Conservation (phyloP, 331 rosid species). For the Stylosanthes scabra region DNA sequence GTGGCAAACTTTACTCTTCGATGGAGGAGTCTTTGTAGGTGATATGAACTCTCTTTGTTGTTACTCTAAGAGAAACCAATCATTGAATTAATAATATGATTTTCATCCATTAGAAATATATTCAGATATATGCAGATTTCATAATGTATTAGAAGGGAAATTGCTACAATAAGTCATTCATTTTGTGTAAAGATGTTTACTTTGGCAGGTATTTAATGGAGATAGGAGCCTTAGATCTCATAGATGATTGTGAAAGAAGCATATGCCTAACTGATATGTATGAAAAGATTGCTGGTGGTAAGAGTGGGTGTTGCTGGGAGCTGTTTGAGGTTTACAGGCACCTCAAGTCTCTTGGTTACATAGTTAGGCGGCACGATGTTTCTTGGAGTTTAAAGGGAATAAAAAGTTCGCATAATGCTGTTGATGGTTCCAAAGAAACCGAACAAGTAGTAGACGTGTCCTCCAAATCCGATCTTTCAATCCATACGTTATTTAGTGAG, state of each 20-base stretch:
- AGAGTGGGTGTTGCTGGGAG: slow-evolving; percentile 65
- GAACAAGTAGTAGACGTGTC: slow-evolving; percentile 39
- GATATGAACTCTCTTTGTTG: slow-evolving; percentile 19
- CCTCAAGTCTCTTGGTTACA: slow-evolving; percentile 85
- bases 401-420: slow-evolving; percentile 34
- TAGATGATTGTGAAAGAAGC: slow-evolving; percentile 51
- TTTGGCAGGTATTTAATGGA: slow-evolving; percentile 77
- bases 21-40: slow-evolving; percentile 89
- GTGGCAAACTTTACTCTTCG: slow-evolving; percentile 65
- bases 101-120: neutral
- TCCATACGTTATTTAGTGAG: slow-evolving; percentile 49
- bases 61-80: neutral
- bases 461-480: slow-evolving; percentile 39
- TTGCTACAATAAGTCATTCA: neutral
- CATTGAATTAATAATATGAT: neutral
- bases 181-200: neutral
- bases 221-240: slow-evolving; percentile 67
- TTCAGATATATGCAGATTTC: neutral
- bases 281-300: slow-evolving; percentile 49
- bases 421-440: slow-evolving; percentile 43
- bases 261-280: slow-evolving; percentile 61
- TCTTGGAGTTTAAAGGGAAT: slow-evolving; percentile 73
- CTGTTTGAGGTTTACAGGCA: slow-evolving; percentile 81
- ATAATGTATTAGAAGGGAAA: neutral
- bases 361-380: slow-evolving; percentile 62